A percentile compares a stretch with the other conserved stretches of the same genome.
Evolutionary conservation across 805 yeast genomes (phyloP).

Genomic region (Saturnispora kantuleensis): DNA sequence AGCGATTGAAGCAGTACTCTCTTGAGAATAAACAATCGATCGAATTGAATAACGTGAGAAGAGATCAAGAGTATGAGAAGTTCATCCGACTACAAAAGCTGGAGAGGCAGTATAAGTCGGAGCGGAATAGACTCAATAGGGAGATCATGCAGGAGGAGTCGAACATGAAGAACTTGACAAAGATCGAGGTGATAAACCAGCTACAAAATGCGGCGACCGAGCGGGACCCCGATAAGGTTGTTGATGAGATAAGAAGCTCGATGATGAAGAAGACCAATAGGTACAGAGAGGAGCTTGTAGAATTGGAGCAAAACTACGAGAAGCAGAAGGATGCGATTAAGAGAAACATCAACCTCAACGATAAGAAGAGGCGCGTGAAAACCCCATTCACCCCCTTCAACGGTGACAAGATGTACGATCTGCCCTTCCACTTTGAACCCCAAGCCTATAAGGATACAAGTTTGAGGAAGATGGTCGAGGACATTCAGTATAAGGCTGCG

Average conservation of each 20-base stretch:
- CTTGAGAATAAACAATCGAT: slow-evolving; percentile 66
- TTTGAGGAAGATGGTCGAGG: slow-evolving; percentile 30
- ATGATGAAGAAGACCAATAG: slow-evolving; percentile 55
- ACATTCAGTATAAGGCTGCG: slow-evolving; percentile 67
- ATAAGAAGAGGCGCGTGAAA: slow-evolving; percentile 17
- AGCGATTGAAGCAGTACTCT: slow-evolving; percentile 58
- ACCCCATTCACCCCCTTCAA: slow-evolving; percentile 88
- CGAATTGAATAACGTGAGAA: slow-evolving; percentile 62
- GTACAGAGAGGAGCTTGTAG: slow-evolving; percentile 49
- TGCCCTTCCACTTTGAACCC: slow-evolving; percentile 35
- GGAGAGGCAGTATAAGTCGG: slow-evolving; percentile 61
- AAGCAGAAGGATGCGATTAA: slow-evolving; percentile 22
- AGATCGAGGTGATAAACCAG: slow-evolving; percentile 45
- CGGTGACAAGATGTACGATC: slow-evolving; percentile 64
- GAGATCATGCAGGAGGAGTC: slow-evolving; percentile 47
- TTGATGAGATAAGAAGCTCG: slow-evolving; percentile 42
- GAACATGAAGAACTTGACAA: slow-evolving; percentile 32
- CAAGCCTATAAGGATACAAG: slow-evolving; percentile 52
- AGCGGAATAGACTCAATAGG: slow-evolving; percentile 54
- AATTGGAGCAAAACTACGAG: slow-evolving; percentile 22
- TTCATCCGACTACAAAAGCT: slow-evolving; percentile 54
- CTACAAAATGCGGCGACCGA: slow-evolving; percentile 29
- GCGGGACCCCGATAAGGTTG: slow-evolving; percentile 33
- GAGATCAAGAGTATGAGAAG: slow-evolving; percentile 59
- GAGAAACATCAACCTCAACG: slow-evolving; percentile 19